Percentiles rank a stretch among this genome's conserved stretches.
Evolutionary conservation across 164 flowering plant species (phyloP).

Genomic region (Sextonia rubra): DNA sequence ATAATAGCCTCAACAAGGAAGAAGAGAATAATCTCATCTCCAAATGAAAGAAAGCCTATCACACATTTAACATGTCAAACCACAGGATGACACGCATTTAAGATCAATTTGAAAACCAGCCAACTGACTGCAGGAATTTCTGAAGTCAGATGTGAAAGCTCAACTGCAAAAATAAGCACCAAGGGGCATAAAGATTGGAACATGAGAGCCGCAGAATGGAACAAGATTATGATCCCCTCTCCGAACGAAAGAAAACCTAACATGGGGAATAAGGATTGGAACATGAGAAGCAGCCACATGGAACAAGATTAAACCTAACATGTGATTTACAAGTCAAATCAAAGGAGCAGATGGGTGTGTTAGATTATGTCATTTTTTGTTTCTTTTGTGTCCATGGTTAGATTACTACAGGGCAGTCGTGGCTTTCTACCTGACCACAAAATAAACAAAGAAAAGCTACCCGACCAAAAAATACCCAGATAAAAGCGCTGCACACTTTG

Average conservation of each 20-base stretch:
- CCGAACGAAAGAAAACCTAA: background rate
- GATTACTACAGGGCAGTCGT: background rate
- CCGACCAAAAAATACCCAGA: too few species aligned
- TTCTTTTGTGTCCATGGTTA: background rate
- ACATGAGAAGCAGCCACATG: background rate
- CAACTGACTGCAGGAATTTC: conserved; percentile 60
- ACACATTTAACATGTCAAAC: background rate
- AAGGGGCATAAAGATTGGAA: background rate
- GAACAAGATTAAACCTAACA: background rate
- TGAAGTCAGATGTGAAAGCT: background rate
- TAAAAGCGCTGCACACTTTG: too few species aligned
- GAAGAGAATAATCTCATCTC: background rate
- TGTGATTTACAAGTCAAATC: background rate
- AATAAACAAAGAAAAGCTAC: too few species aligned
- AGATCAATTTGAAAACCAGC: conserved; percentile 63
- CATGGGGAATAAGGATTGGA: background rate
- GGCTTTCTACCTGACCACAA: background rate
- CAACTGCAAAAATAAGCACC: background rate
- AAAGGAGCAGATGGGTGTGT: background rate
- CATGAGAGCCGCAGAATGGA: background rate
- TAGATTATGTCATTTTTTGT: background rate
- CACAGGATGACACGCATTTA: conserved; percentile 55
- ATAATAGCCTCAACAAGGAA: background rate
- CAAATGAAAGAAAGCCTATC: background rate
- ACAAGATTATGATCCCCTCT: background rate